phyloP scores from a whole-genome alignment of 164 flowering plant species.

The grape (Vitis vinifera) region ASM3070453v1 NC_081805.1:24667501-24668000 shows the following conservation, averaged over 20 bases:
- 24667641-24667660: too few species aligned
- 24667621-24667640: too few species aligned
- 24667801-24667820: conserved; percentile 81
- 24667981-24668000: too few species aligned
- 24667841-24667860: conserved; percentile 6
- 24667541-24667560: not conserved
- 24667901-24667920: too few species aligned
- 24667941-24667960: too few species aligned
- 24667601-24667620: too few species aligned
- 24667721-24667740: conserved; percentile 75
- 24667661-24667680: not conserved
- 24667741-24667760: conserved; percentile 84
- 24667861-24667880: not conserved
- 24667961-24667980: too few species aligned
- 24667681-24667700: not conserved
- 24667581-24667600: not conserved
- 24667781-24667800: conserved; percentile 67
- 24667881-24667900: too few species aligned
- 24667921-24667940: too few species aligned
- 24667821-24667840: conserved; percentile 98
- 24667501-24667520: conserved; percentile 77
- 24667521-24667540: conserved; percentile 8
- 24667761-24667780: conserved; percentile 84
- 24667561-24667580: not conserved
- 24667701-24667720: not conserved